phyloP scores from a whole-genome alignment of 768 basidiomycete species.

The Amanita jacksonii region DNA sequence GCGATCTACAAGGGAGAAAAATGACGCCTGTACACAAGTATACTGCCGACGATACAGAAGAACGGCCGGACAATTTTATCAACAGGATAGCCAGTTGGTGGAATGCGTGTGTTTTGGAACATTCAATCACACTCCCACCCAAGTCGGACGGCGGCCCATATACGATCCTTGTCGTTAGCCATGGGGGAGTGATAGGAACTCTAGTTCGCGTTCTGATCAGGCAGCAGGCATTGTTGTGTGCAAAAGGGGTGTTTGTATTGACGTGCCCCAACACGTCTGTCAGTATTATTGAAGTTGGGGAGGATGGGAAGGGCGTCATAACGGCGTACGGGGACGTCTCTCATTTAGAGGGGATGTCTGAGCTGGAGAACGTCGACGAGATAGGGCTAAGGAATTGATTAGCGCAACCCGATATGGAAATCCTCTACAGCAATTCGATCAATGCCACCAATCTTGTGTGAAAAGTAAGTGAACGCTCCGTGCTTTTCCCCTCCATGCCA shows the following conservation, averaged over 20 bases:
- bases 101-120: slow-evolving; percentile 32
- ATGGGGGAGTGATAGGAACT: slow-evolving; percentile 53
- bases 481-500: slow-evolving; percentile 20
- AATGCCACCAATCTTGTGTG: neutral
- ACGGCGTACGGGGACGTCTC: slow-evolving; percentile 43
- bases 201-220: slow-evolving; percentile 41
- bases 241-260: slow-evolving; percentile 24
- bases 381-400: slow-evolving; percentile 8
- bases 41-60: slow-evolving; percentile 24
- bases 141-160: slow-evolving; percentile 17
- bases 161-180: slow-evolving; percentile 52
- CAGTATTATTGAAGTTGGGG: slow-evolving; percentile 46
- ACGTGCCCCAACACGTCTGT: slow-evolving; percentile 47
- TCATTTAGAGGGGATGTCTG: slow-evolving; percentile 34
- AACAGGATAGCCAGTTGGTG: slow-evolving; percentile 57
- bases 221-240: slow-evolving; percentile 27
- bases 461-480: neutral
- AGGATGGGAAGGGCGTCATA: slow-evolving; percentile 28
- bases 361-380: slow-evolving; percentile 47
- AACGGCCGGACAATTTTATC: slow-evolving; percentile 30
- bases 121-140: slow-evolving; percentile 15
- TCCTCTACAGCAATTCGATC: neutral
- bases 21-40: slow-evolving; percentile 10
- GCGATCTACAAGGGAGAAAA: slow-evolving; percentile 45
- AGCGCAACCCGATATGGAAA: neutral